These are phyloP conservation scores for Xylaria sp. DNA, from an alignment of 2,329 filamentous ascomycete genomes.

Conservation along the genomic window DNA sequence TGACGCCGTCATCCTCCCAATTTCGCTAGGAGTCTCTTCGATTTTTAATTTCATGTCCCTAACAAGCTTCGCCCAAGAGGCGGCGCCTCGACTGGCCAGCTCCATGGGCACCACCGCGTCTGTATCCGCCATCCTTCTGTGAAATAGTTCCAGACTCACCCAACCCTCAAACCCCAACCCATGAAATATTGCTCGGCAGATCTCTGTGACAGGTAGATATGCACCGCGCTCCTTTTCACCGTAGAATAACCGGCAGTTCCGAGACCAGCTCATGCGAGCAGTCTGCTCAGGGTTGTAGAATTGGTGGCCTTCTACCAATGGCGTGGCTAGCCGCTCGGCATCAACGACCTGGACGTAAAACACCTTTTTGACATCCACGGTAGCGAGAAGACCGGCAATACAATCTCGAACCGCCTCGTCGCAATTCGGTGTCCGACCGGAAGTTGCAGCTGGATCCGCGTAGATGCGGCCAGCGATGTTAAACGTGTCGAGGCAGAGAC, in stretches of 20 bases:
- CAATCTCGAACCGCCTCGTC: slow-evolving; percentile 65
- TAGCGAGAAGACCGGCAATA: slow-evolving; percentile 62
- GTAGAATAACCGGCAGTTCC: slow-evolving; percentile 77
- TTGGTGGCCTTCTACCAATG: slow-evolving; percentile 66
- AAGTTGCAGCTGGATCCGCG: slow-evolving; percentile 69
- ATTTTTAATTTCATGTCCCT: slow-evolving; percentile 45
- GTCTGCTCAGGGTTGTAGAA: slow-evolving; percentile 69
- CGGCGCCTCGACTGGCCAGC: slow-evolving; percentile 47
- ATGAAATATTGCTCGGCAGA: slow-evolving; percentile 70
- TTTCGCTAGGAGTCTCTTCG: slow-evolving; percentile 29
- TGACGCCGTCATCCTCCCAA: slow-evolving; percentile 39
- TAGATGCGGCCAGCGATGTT: slow-evolving; percentile 78
- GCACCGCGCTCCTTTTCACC: slow-evolving; percentile 71
- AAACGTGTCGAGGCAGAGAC: slow-evolving; percentile 81
- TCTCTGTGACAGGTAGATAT: slow-evolving; percentile 72
- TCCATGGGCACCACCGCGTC: slow-evolving; percentile 63
- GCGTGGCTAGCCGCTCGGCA: slow-evolving; percentile 69
- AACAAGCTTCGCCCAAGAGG: slow-evolving; percentile 47
- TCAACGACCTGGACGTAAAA: slow-evolving; percentile 84
- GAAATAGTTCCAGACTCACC: slow-evolving; percentile 78
- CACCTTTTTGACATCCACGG: slow-evolving; percentile 70
- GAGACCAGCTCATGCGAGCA: slow-evolving; percentile 79
- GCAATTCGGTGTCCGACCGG: slow-evolving; percentile 64
- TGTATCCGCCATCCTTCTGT: slow-evolving; percentile 64
- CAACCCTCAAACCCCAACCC: slow-evolving; percentile 74